phyloP scores from a whole-genome alignment of 805 yeast genomes.

The Hanseniaspora nectarophila region DNA sequence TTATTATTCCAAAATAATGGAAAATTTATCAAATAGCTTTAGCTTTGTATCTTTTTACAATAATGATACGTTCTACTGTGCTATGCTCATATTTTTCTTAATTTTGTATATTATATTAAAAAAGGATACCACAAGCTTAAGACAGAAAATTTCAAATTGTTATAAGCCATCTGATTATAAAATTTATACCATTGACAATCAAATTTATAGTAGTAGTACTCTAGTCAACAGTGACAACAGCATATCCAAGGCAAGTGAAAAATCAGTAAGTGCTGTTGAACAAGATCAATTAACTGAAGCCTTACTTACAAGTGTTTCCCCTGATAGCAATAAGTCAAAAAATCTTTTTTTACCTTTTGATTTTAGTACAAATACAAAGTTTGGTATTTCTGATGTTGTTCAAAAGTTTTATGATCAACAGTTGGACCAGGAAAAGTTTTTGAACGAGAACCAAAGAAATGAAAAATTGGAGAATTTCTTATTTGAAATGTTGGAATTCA shows the following conservation, averaged over 20 bases:
- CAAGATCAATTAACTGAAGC: neutral
- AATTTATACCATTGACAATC: neutral
- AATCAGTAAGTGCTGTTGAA: neutral
- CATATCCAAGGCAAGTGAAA: neutral
- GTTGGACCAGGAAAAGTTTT: neutral
- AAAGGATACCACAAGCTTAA: neutral
- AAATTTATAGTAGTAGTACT: neutral
- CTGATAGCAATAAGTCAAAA: too few species aligned
- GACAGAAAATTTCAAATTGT: neutral
- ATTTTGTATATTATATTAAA: neutral
- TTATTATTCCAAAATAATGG: neutral
- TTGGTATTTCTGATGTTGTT: neutral
- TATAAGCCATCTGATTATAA: neutral
- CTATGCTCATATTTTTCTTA: neutral
- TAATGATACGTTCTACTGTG: neutral
- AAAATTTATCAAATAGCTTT: too few species aligned
- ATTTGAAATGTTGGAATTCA: neutral
- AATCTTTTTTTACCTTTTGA: neutral
- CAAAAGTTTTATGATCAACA: neutral
- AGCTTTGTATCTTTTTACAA: neutral
- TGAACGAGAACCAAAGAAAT: neutral
- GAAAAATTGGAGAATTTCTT: neutral
- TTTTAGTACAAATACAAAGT: neutral
- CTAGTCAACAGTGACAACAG: neutral
- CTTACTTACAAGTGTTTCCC: neutral